Evolutionary conservation across 2,329 filamentous ascomycete genomes (phyloP), one percentile per base, ranked within the genome.

Genomic region (Fusarium metavorans): DNA sequence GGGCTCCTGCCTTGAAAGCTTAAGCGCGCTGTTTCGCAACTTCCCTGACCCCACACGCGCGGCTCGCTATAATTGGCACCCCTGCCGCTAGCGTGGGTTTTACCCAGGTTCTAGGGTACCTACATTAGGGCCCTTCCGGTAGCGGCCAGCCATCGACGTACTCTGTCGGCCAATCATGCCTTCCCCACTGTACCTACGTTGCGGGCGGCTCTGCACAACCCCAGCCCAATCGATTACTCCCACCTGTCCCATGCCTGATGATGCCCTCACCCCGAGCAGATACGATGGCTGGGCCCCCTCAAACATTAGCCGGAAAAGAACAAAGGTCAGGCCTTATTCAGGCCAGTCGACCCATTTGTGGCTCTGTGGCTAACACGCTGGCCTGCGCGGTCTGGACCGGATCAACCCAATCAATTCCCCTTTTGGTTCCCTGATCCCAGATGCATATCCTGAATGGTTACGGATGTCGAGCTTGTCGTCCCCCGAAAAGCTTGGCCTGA

Each of bases 21-120:
- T 74, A 77, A 76, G 76, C 76, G 76, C 76, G 76, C 67, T 66
- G 72, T 79, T 75, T 79, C 76, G 48, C 45, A 72, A 59, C 43
- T 52, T 59, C 64, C 68, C 35, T 41, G 59, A 18, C 34, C 60
- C 65, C 63, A 58, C 66, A 67, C 69, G 66, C 71, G 77, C 77
- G 69, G 67, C 67, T 75, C 58, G 59, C 60, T 70, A 57, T 74
- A 43, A 79, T 79, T 79, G 73, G 71, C 65, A 43, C 48, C 10
- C 45, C 45, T 41, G 48, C 54, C 54, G 30, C 45, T 56, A 48
- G 41, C 62, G 60, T 27, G 34, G 61, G 61, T 27, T 30, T 34
- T 34, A 32, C 27, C 13, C 7, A 34, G 27, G 41, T 45, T 23
- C 41, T 20, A 45, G 41, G 41, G 50, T 56, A 34, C 50, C 50